phyloP scores from a whole-genome alignment of 441 rosid genomes.

The Populus tomentosa region DNA sequence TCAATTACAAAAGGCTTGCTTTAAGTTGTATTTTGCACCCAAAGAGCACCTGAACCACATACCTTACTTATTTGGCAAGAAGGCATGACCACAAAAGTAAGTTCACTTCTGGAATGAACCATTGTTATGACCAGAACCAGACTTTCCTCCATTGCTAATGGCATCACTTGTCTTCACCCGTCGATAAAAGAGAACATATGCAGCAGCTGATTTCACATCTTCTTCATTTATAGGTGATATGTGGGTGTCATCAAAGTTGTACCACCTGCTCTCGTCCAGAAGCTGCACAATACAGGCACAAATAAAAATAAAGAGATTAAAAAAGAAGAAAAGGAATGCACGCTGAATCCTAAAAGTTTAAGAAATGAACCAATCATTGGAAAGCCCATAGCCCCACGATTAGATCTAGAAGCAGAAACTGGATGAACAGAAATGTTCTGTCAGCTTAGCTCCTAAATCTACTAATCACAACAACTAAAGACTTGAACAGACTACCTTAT shows the following conservation, averaged over 20 bases:
- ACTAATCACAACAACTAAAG: not conserved
- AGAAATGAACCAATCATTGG: not conserved
- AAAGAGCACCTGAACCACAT: not conserved
- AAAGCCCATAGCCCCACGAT: not conserved
- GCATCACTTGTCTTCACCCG: slow-evolving; percentile 51
- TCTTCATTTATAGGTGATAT: slow-evolving; percentile 82
- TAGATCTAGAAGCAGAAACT: not conserved
- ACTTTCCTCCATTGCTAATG: slow-evolving; percentile 30
- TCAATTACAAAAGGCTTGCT: not conserved
- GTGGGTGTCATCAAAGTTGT: slow-evolving; percentile 89
- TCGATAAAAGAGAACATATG: slow-evolving; percentile 86
- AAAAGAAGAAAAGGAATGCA: no score
- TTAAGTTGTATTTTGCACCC: not conserved
- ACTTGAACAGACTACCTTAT: not conserved
- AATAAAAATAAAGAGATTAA: not conserved
- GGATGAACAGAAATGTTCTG: not conserved
- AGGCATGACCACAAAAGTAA: not conserved
- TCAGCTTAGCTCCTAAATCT: not conserved
- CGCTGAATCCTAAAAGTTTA: not conserved
- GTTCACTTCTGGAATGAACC: slow-evolving; percentile 26
- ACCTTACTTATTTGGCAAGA: slow-evolving; percentile 19
- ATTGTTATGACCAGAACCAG: slow-evolving; percentile 23
- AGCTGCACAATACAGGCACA: slow-evolving; percentile 49
- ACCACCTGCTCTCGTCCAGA: slow-evolving; percentile 90
- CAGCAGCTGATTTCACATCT: slow-evolving; percentile 86